Base-by-base conservation (phyloP, 129 eudicot species). In the Chrysanthemum makinoi region DNA sequence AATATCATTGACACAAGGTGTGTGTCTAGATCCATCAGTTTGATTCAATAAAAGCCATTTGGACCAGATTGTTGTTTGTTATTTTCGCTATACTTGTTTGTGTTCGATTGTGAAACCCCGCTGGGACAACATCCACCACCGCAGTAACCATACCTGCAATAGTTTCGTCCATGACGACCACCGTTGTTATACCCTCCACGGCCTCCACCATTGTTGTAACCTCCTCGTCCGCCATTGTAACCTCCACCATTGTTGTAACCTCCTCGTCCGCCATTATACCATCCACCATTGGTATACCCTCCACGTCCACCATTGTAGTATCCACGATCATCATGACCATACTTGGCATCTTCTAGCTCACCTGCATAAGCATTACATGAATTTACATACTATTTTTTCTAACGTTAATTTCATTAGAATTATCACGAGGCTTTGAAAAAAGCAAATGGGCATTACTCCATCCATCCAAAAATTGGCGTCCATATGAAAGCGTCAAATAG, bases 81-180 rank as follows among this genome's bases (percentile, higher is more conserved):
- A n/a, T n/a, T n/a, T n/a, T n/a, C n/a, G n/a, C n/a, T n/a, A n/a
- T n/a, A n/a, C n/a, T n/a, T n/a, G n/a, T n/a, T n/a, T n/a, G n/a
- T n/a, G n/a, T n/a, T n/a, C n/a, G n/a, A n/a, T n/a, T n/a, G n/a
- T n/a, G n/a, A n/a, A n/a, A n/a, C n/a, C n/a, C n/a, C n/a, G n/a
- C n/a, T n/a, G n/a, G n/a, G 28, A 24, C 28, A 2, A 24, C 28
- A 2, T 1, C 77, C 44, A 14, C 39, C 33, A 16, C 78, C 65
- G 46, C 79, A 75, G 43, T 73, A 75, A 48, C 79, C 73, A 28
- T 66, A 47, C 52, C 73, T 66, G 60, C 79, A 74, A 19, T 22
- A 48, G 16, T 44, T 53, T 24, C 79, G 0, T 56, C 79, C 67
- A 26, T 17, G 72, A 2, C 78, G 16, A 2, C 78, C 57, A 9